Evolutionary conservation across 2,329 filamentous ascomycete genomes (phyloP), one percentile per base, ranked within the genome.

Genomic region (Aureobasidium lini): DNA sequence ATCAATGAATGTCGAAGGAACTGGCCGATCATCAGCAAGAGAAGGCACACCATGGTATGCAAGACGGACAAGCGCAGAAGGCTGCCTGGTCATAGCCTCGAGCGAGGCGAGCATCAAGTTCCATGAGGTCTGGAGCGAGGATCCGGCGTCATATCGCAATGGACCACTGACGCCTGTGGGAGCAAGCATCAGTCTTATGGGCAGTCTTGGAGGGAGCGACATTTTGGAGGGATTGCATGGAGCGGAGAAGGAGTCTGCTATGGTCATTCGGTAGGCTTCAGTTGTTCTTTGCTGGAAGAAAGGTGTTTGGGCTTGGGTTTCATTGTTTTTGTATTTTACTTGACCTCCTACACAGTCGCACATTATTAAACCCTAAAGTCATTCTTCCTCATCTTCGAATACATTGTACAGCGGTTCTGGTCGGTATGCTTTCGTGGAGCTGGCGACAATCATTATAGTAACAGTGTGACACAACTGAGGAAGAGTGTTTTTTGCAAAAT

Each of bases 71-170:
- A 76, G 79, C 5, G 81, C 84, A 64, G 89, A 93, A 66, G 90
- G 89, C 0, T 95, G 91, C 70, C 86, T 99, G 65, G 88, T 96
- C 16, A 88, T 99, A 57, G 93, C 92, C 15, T 88, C 90, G 44
- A 96, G 91, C 69, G 92, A 97, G 73, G 87, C 90, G 70, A 95
- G 84, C 66, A 88, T 97, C 72, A 94, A 94, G 70, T 97, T 97
- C 68, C 91, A 97, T 72, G 92, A 97, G 75, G 85, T 99, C 10
- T 97, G 92, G 94, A 63, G 66, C 18, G 69, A 71, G 29, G 43
- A 48, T 13, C 42, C 54, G 6, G 48, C 43, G 11, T 49, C 57
- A 9, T 42, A 42, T 16, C 40, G 61, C 28, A 50, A 13, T 71
- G 77, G 54, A 77, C 40, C 40, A 7, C 15, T 32, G 16, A 18